These are phyloP conservation scores for Exophiala oligosperma DNA, from an alignment of 2,329 filamentous ascomycete species.

Conservation along the genomic window DNA sequence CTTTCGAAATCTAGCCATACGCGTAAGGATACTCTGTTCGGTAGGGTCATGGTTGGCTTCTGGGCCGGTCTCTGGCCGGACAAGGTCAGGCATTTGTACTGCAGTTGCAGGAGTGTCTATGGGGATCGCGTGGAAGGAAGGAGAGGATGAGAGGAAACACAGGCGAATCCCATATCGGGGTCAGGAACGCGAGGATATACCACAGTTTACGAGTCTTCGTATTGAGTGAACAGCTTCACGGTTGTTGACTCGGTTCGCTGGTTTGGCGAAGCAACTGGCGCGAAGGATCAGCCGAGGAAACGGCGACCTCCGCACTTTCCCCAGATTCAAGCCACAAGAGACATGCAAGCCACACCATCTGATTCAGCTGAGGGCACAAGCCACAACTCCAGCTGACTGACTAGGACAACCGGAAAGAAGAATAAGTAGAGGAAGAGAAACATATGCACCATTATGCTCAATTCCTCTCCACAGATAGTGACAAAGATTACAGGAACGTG, in stretches of 20 bases:
- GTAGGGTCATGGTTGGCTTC: constrained; percentile 11
- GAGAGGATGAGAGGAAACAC: too few species aligned
- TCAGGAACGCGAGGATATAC: too few species aligned
- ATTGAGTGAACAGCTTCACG: neutral
- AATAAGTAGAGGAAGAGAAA: too few species aligned
- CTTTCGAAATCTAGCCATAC: constrained; percentile 83
- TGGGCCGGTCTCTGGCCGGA: constrained; percentile 13
- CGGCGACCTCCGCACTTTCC: neutral
- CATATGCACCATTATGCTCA: neutral
- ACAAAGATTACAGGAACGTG: too few species aligned
- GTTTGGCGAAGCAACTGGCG: neutral
- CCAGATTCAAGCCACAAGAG: neutral
- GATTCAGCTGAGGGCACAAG: too few species aligned
- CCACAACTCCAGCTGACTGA: too few species aligned
- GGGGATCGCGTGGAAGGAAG: neutral
- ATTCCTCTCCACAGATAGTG: neutral
- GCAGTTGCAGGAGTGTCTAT: neutral
- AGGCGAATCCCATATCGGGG: too few species aligned
- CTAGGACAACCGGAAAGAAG: too few species aligned
- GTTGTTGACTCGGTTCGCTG: neutral
- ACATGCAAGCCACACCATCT: neutral
- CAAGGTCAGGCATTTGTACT: constrained; percentile 11
- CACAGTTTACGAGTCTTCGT: neutral
- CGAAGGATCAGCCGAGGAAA: neutral
- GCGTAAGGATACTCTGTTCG: constrained; percentile 53